Base-by-base conservation (phyloP, 1,284 basidiomycete species). In the Sparassis latifolia region DNA sequence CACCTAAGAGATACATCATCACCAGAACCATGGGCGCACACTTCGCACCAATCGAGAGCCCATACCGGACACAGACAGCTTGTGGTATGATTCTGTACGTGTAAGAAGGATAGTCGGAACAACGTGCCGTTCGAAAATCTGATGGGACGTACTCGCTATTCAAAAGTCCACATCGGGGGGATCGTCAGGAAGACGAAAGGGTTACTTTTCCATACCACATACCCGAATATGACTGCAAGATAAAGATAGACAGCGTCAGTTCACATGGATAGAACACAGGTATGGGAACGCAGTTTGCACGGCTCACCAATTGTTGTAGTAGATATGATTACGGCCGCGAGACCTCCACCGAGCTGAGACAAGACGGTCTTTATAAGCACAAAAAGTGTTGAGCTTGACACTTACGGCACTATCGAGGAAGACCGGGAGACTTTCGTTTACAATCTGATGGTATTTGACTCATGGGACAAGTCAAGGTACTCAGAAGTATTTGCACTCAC, bases 351-450 rank as follows among this genome's bases (percentile, higher is more conserved):
- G 37, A 94, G 71, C 82, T 84, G 44, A 20, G 20, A 20, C 20
- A 39, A 32, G n/a, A 6, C 5, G 20, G 20, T 20, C 20, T 20
- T 20, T 20, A 20, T 20, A 20, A 20, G 20, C 20, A 20, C 20
- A 20, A 20, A 20, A 20, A 20, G 20, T 20, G 20, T 20, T 20
- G 20, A 20, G 20, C 20, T 20, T 20, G 20, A 20, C n/a, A 63
- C 84, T 53, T 66, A 90, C 86, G 10, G 95, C 88, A 56, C 84
- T 88, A 62, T 98, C 92, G 44, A 97, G 74, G 66, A 97, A 96
- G 56, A 97, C 94, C 27, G 95, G 95, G 46, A 98, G 79, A 64
- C 87, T 91, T 67, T 95, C 92, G 66, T 95, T 95, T 56, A 94
- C 80, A 59, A 95, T 84, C 89, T 87, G 55, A 2, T 41, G 5